Evolutionary conservation across 192 early-diverging fungal genomes (phyloP), one percentile per base, ranked within the genome.

Genomic region (Martensiomyces pterosporus): DNA sequence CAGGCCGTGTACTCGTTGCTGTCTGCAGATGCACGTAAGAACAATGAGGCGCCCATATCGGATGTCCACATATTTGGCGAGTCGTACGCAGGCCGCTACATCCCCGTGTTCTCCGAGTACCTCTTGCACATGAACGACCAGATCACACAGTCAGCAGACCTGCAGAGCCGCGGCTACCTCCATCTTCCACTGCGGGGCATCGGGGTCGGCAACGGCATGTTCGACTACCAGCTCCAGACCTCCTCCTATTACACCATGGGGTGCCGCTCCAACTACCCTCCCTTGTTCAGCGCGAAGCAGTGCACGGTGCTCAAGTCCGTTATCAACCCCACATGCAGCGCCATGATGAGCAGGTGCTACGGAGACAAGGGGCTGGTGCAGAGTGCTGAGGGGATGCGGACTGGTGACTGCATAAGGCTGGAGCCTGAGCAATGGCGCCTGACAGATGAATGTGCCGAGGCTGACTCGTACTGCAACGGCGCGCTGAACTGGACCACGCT

Each of bases 131-230:
- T 59, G 60, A 73, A 71, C 56, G 41, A 71, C 14, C 34, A 40
- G 4, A 15, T 66, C 2, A 23, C n/a, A 19, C 34, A 10, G 5
- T 66, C 62, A 0, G 26, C 42, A 1, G 39, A 47, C 25, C 51
- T 74, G 16, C 50, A 49, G 23, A 22, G 15, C 0, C 57, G 71
- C 18, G 64, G 70, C 1, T 74, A 41, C 26, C 24, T 26, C 13
- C 14, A 18, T 10, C 51, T 81, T 16, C 69, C 68, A 3, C 44
- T 81, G 14, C 32, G 45, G 13, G 75, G 71, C 9, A 64, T 81
- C 24, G 80, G 76, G 6, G 76, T 81, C 22, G 78, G 80, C 42
- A 80, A 81, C 47, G 80, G 80, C 0, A 4, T 77, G 55, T 64
- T 73, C 18, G 80, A 81, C 43, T 52, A 55, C 29, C 18, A 17